Base-by-base conservation (phyloP, 257 asterid species). In the Gentiana dahurica region DNA sequence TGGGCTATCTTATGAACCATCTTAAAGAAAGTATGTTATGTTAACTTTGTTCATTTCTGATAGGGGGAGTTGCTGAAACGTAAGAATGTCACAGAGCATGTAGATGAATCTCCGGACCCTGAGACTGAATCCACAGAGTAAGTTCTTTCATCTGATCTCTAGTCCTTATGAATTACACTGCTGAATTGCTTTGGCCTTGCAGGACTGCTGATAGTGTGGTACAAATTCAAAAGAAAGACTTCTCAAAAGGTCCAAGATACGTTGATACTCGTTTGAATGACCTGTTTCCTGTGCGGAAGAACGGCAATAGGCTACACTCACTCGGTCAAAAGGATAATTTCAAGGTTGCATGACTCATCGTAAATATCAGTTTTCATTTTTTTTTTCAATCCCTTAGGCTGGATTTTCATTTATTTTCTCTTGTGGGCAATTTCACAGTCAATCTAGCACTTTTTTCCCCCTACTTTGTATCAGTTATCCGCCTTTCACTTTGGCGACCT, bases 11-110 rank as follows among this genome's bases (percentile, higher is more conserved):
- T 41, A 4, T 10, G 46, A 10, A 41, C 46, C 46, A 41, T 10
- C 46, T 7, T 5, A 41, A 41, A 41, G 46, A 10, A 41, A 5
- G 9, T 7, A 41, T 41, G 46, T 41, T 5, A 5, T 41, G 6
- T 5, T 41, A 7, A 41, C 9, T 41, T 41, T 7, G 46, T 36
- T 37, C 50, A 44, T 46, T 12, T 39, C 47, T 72, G 61, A 59
- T 51, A 84, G 98, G 98, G 82, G 41, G 95, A 90, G 75, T 74
- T 84, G 57, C 71, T 90, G 79, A 84, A 87, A 81, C 82, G 70
- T 53, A 76, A 77, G 65, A 73, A 61, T 53, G 24, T 50, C 45
- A 49, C 39, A 64, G 81, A 84, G 71, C 56, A 51, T 49, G 73
- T 77, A 9, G 81, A 78, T 65, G 86, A 79, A 68, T 77, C 83